These are phyloP conservation scores for Zasmidium citrigriseum DNA, from an alignment of 2,329 filamentous ascomycete genomes.

Conservation along the genomic window DNA sequence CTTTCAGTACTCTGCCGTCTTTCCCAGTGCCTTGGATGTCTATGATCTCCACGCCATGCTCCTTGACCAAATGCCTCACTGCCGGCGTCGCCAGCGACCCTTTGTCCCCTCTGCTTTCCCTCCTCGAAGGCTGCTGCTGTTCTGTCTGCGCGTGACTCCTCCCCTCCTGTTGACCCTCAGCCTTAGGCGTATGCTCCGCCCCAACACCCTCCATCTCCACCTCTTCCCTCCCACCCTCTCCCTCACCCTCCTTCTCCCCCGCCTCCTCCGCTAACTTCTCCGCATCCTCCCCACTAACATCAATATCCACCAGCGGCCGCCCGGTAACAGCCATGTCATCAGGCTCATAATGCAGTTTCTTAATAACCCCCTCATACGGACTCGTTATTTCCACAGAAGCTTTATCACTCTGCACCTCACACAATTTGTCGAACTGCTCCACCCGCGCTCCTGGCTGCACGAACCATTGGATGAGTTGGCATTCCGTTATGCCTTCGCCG, in stretches of 20 bases:
- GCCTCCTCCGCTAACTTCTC: constrained; percentile 37
- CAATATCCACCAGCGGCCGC: constrained; percentile 88
- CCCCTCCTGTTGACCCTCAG: neutral
- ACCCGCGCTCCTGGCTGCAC: constrained; percentile 93
- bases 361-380: constrained; percentile 90
- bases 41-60: constrained; percentile 74
- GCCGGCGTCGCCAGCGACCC: constrained; percentile 85
- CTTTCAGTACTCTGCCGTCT: constrained; percentile 88
- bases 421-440: constrained; percentile 96
- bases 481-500: constrained; percentile 94
- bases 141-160: constrained; percentile 1
- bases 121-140: constrained; percentile 11
- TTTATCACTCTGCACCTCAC: constrained; percentile 98
- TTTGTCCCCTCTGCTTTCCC: constrained; percentile 58
- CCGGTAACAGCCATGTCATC: constrained; percentile 97
- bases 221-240: constrained; percentile 18
- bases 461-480: constrained; percentile 99
- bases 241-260: constrained; percentile 17
- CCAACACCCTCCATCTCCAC: constrained; percentile 19
- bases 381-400: constrained; percentile 81
- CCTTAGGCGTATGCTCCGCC: constrained; percentile 12
- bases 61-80: constrained; percentile 83
- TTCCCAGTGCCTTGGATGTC: constrained; percentile 82
- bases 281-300: constrained; percentile 70
- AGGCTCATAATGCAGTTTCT: constrained; percentile 92